Conservation (phyloP, 768 basidiomycete genomes). For the Amanita rubescens region DNA sequence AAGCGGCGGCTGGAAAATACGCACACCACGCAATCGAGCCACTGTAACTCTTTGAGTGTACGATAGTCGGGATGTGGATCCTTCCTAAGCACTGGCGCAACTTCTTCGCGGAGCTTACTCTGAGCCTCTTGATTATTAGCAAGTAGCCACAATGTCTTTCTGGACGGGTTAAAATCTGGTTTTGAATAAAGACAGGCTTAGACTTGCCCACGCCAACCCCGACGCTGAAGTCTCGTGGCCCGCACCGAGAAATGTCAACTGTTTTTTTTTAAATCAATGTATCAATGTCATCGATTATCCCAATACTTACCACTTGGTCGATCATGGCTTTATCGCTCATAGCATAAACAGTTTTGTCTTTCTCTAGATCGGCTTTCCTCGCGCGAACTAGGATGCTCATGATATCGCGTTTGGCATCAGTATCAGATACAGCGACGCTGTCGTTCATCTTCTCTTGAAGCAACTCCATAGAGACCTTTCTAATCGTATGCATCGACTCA, state of each 20-base stretch:
- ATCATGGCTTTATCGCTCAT: conserved; percentile 33
- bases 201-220: conserved; percentile 19
- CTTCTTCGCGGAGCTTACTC: conserved; percentile 37
- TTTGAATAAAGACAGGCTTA: not conserved
- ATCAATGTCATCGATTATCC: not conserved
- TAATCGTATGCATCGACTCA: conserved; percentile 26
- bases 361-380: conserved; percentile 22
- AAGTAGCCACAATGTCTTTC: conserved; percentile 37
- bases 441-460: conserved; percentile 26
- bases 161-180: conserved; percentile 6
- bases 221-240: conserved; percentile 33
- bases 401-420: conserved; percentile 29
- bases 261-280: not conserved
- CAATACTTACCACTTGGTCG: conserved; percentile 27
- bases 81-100: conserved; percentile 25
- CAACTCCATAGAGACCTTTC: conserved; percentile 24
- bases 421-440: conserved; percentile 19
- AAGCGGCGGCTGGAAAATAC: not conserved
- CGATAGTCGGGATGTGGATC: conserved; percentile 32
- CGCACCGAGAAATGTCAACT: conserved; percentile 38
- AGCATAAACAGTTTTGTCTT: conserved; percentile 17
- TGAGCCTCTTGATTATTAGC: conserved; percentile 41
- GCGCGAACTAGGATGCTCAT: conserved; percentile 33
- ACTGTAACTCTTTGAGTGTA: conserved; percentile 30
- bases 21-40: conserved; percentile 33